These are phyloP conservation scores for Botrytis porri DNA, from an alignment of 2,329 filamentous ascomycete genomes.

Conservation along the genomic window DNA sequence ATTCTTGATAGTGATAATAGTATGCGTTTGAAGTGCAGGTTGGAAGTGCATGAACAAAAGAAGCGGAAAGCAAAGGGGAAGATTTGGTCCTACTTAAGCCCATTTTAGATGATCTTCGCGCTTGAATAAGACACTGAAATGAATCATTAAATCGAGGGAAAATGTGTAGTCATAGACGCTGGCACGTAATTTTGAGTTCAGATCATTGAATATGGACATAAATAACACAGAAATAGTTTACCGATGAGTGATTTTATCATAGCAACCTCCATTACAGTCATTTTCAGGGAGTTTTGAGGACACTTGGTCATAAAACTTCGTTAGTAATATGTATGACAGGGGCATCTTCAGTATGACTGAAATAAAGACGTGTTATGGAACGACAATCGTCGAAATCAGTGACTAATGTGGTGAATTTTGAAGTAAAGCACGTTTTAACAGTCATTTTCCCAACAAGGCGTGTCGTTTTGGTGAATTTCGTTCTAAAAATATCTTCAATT, in stretches of 20 bases:
- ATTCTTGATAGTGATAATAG: too few species aligned
- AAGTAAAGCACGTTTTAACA: not conserved
- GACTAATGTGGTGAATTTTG: not conserved
- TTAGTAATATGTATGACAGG: accelerated
- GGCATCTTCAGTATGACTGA: not conserved
- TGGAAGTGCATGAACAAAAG: too few species aligned
- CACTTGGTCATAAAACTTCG: accelerated
- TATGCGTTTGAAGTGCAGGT: too few species aligned
- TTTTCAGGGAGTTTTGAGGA: not conserved
- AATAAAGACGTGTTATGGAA: not conserved
- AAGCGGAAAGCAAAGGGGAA: too few species aligned
- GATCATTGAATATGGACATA: not conserved
- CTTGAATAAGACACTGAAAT: too few species aligned
- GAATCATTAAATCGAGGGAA: too few species aligned
- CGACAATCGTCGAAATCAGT: not conserved
- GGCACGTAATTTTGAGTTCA: too few species aligned
- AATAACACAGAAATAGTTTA: not conserved
- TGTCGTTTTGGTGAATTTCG: not conserved
- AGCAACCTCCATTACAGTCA: not conserved
- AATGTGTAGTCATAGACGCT: too few species aligned
- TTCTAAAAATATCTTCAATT: not conserved
- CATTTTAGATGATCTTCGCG: too few species aligned
- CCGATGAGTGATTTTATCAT: not conserved
- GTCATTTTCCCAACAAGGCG: not conserved
- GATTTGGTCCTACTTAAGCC: too few species aligned